Percentiles rank a stretch among this genome's conserved stretches.
Conservation (phyloP, 106 monocot genomes). For the Dendrobium catenatum region DNA sequence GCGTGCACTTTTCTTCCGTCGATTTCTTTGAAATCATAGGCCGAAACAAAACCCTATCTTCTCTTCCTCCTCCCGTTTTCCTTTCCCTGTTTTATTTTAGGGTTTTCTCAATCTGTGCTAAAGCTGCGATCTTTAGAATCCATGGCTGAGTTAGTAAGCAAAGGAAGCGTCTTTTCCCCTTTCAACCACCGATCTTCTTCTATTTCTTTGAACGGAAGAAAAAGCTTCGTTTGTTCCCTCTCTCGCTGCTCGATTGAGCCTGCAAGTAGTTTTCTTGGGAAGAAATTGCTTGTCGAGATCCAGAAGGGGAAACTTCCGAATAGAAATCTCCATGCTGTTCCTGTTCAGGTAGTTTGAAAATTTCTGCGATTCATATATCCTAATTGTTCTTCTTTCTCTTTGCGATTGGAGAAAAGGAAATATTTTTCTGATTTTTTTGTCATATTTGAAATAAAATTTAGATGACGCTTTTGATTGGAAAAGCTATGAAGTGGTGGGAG, state of each 20-base stretch:
- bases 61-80: background rate
- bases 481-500: conserved; percentile 82
- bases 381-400: background rate
- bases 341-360: background rate
- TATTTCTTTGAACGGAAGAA: background rate
- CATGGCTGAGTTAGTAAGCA: conserved; percentile 2
- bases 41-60: background rate
- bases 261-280: background rate
- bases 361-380: background rate
- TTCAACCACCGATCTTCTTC: background rate
- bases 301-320: background rate
- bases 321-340: background rate
- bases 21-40: background rate
- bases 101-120: background rate
- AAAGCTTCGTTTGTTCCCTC: background rate
- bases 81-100: background rate
- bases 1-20: too few relatives aligned
- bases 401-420: background rate
- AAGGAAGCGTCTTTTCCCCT: background rate
- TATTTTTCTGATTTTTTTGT: background rate
- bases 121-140: background rate
- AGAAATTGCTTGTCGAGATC: background rate
- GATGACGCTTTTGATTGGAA: conserved; percentile 47
- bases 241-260: background rate
- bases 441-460: conserved; percentile 15